These are phyloP conservation scores for Acacia concinna DNA, from an alignment of 331 rosid genomes.

Conservation along the genomic window DNA sequence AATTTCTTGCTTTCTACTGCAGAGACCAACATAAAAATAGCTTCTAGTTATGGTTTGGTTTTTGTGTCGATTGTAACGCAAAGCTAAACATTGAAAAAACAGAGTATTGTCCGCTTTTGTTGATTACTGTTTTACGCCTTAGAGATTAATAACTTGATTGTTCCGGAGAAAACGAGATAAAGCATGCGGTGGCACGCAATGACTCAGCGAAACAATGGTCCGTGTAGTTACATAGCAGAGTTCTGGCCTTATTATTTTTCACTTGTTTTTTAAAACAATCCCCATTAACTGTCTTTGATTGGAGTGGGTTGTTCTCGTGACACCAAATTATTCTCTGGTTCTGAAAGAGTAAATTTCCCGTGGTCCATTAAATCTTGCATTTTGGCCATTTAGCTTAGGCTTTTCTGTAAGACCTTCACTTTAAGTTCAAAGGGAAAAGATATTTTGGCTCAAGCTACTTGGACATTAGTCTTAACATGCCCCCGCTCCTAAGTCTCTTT, in stretches of 20 bases:
- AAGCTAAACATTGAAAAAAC: background rate
- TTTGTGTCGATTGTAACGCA: background rate
- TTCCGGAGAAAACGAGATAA: background rate
- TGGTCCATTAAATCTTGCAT: conserved; percentile 4
- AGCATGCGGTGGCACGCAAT: no score
- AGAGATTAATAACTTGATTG: conserved; percentile 5
- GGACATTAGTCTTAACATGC: background rate
- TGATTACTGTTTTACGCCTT: conserved; percentile 5
- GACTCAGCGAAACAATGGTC: background rate
- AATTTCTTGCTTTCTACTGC: conserved; percentile 27
- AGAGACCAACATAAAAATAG: background rate
- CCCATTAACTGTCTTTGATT: conserved; percentile 3
- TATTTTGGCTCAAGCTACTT: background rate
- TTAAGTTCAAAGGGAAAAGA: background rate
- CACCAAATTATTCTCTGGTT: background rate
- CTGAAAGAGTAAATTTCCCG: background rate
- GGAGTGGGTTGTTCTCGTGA: background rate
- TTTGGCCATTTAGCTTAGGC: background rate
- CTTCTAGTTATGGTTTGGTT: conserved; percentile 12
- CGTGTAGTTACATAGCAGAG: background rate
- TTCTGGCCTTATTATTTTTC: background rate
- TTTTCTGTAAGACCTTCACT: background rate
- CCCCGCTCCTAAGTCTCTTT: background rate
- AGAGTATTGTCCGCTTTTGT: background rate
- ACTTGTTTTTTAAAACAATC: background rate